Evolutionary conservation across 768 basidiomycete genomes (phyloP).

Genomic region (Fomitopsis pulvina): DNA sequence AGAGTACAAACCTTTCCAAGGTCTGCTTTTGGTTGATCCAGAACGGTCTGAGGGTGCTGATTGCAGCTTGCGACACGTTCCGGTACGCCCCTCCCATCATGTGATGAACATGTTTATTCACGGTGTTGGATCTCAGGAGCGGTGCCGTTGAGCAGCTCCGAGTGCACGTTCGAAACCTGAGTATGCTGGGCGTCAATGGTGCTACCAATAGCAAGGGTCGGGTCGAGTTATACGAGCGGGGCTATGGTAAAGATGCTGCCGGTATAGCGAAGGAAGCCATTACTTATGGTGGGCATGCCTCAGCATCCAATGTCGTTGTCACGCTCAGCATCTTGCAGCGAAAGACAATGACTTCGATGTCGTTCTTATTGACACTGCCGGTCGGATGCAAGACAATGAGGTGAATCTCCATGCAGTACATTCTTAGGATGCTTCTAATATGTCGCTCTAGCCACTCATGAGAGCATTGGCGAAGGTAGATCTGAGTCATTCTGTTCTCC

Average conservation of each 20-base stretch:
- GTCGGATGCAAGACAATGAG: constrained; percentile 99
- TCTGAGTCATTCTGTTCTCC: background rate
- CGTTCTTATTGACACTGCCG: constrained; percentile 96
- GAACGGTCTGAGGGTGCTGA: constrained; percentile 87
- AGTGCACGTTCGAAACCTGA: constrained; percentile 92
- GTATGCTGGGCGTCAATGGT: constrained; percentile 72
- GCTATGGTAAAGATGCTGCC: constrained; percentile 99
- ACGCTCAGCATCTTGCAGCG: constrained; percentile 36
- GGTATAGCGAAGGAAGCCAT: constrained; percentile 97
- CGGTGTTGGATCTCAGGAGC: constrained; percentile 42
- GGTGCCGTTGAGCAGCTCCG: constrained; percentile 97
- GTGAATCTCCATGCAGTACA: constrained; percentile 28
- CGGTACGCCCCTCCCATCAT: constrained; percentile 37
- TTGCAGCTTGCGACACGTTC: constrained; percentile 99
- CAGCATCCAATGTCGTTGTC: constrained; percentile 12
- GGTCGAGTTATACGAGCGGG: constrained; percentile 92
- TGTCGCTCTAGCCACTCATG: constrained; percentile 73
- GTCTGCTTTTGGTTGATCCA: constrained; percentile 99
- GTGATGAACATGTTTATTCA: background rate
- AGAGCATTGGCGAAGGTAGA: constrained; percentile 89
- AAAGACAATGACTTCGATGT: constrained; percentile 92
- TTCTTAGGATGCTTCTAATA: background rate
- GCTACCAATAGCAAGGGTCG: constrained; percentile 59
- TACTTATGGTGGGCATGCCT: constrained; percentile 80
- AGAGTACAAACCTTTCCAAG: constrained; percentile 96